phyloP scores from a whole-genome alignment of 2,329 filamentous ascomycete genomes.

The Myriangium duriaei region DNA sequence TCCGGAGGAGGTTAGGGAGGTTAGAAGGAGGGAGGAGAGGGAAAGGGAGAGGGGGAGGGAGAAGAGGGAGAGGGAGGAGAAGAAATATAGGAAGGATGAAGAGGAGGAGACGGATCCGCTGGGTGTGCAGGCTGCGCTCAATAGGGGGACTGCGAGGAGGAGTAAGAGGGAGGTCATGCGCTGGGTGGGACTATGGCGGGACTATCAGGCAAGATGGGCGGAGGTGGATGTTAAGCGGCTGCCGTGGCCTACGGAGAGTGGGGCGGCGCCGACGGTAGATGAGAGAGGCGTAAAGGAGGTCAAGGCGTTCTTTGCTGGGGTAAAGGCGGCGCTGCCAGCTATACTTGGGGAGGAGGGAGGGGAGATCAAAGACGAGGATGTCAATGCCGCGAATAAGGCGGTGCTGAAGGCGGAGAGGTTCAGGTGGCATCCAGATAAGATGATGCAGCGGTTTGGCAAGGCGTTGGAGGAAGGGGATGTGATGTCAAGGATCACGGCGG shows the following conservation, averaged over 20 bases:
- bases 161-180: constrained; percentile 22
- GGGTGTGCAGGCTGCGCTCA: constrained; percentile 54
- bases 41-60: constrained; percentile 34
- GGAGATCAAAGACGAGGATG: constrained; percentile 11
- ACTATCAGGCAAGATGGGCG: constrained; percentile 41
- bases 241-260: constrained; percentile 63
- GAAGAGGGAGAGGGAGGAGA: constrained; percentile 20
- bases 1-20: constrained; percentile 68
- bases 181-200: constrained; percentile 50
- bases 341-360: neutral
- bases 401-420: constrained; percentile 73
- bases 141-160: constrained; percentile 39
- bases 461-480: constrained; percentile 39
- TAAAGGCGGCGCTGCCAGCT: constrained; percentile 1
- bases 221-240: constrained; percentile 32
- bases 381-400: too few species aligned
- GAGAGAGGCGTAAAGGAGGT: constrained; percentile 50
- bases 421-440: constrained; percentile 95
- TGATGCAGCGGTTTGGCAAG: constrained; percentile 74
- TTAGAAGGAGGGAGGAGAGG: constrained; percentile 47
- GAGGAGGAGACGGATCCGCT: constrained; percentile 21
- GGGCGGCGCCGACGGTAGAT: constrained; percentile 29
- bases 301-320: constrained; percentile 50
- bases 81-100: constrained; percentile 24
- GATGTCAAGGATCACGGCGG: constrained; percentile 69